Percentiles rank a stretch among this genome's conserved stretches.
Conservation (phyloP, 2,329 filamentous ascomycete species). For the Penicillium sp. region DNA sequence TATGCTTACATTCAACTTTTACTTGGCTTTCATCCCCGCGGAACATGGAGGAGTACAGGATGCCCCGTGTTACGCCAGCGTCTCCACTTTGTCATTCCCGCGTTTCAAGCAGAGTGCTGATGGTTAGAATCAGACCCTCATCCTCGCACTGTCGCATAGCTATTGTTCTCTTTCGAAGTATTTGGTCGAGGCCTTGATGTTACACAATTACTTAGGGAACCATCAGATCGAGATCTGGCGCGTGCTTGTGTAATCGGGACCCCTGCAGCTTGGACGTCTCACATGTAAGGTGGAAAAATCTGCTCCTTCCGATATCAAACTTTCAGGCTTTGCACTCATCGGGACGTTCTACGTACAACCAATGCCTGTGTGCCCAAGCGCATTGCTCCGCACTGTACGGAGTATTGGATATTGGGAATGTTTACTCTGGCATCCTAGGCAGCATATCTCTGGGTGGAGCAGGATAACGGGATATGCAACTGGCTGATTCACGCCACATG, state of each 20-base stretch:
- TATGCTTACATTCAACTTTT: not conserved
- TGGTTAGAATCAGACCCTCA: not conserved
- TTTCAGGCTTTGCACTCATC: not conserved
- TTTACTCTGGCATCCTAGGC: not conserved
- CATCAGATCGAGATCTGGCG: not conserved
- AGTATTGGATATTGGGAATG: not conserved
- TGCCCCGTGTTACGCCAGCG: not conserved
- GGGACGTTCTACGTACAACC: not conserved
- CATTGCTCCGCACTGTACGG: not conserved
- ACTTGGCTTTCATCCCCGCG: not conserved
- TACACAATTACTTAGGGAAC: not conserved
- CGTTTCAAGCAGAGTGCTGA: not conserved
- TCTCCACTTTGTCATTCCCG: not conserved
- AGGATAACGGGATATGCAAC: not conserved
- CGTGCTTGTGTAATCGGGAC: not conserved
- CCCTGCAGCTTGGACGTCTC: not conserved
- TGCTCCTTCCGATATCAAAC: not conserved
- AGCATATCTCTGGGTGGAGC: not conserved
- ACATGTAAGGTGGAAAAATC: not conserved
- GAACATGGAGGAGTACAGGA: not conserved
- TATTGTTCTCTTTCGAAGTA: not conserved
- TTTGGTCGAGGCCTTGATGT: not conserved
- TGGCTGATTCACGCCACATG: not conserved
- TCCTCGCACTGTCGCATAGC: not conserved
- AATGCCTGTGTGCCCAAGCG: not conserved